Conservation (phyloP, 352 stramenopile genomes). For the Globisporangium ultimum region DNA sequence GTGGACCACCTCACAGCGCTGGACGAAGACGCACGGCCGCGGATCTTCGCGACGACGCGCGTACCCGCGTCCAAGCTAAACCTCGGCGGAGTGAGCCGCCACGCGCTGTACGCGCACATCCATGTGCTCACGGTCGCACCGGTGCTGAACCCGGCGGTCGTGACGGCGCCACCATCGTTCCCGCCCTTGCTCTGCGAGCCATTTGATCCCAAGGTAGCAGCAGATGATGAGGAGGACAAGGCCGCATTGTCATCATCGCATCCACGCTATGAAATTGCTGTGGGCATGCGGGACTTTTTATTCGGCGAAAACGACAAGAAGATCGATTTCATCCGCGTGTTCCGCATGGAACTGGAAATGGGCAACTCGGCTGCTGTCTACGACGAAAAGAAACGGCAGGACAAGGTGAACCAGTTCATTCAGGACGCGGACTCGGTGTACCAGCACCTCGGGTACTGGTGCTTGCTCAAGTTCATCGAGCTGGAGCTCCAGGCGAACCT, state of each 20-base stretch:
- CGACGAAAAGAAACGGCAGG: conserved; percentile 72
- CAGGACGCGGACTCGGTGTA: conserved; percentile 61
- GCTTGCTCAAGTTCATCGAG: conserved; percentile 78
- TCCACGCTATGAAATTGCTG: conserved; percentile 12
- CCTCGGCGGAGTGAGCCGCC: conserved; percentile 26
- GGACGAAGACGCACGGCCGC: conserved; percentile 8
- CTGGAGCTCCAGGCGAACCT: conserved; percentile 71
- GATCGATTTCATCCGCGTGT: conserved; percentile 60
- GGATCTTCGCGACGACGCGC: conserved; percentile 59
- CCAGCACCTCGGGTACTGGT: conserved; percentile 68
- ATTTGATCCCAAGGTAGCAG: conserved; percentile 20
- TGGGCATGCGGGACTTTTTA: conserved; percentile 53
- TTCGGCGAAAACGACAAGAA: conserved; percentile 67
- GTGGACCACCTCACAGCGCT: conserved; percentile 24
- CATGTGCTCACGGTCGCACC: conserved; percentile 62
- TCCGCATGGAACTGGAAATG: conserved; percentile 59
- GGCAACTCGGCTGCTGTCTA: conserved; percentile 70
- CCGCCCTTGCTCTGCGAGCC: conserved; percentile 52
- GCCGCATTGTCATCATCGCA: not conserved
- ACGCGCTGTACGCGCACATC: conserved; percentile 61
- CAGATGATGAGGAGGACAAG: too few relatives aligned
- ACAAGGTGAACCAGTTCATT: conserved; percentile 71
- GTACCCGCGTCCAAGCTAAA: conserved; percentile 51
- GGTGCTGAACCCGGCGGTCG: conserved; percentile 21
- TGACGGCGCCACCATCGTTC: conserved; percentile 18